Evolutionary conservation across 2,329 filamentous ascomycete genomes (phyloP).

Genomic region (Mariannaea sp.): DNA sequence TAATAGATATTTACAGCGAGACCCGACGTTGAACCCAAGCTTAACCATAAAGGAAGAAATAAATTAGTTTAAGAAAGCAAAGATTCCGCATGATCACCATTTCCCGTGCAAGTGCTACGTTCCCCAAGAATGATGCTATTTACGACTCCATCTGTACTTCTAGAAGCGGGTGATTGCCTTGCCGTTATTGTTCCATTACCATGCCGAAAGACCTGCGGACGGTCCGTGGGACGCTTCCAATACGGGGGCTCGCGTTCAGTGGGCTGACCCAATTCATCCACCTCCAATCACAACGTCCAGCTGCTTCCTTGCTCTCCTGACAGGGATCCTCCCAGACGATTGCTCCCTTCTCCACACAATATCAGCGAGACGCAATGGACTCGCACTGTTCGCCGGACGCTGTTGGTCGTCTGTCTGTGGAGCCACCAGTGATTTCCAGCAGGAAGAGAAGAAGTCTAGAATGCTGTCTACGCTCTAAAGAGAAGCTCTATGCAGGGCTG

Average conservation of each 20-base stretch:
- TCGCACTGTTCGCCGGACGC: constrained; percentile 19
- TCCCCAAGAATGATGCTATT: too few relatives aligned
- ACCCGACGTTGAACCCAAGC: too few relatives aligned
- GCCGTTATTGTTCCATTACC: constrained; percentile 2
- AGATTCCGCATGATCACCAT: too few relatives aligned
- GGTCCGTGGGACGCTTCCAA: too few relatives aligned
- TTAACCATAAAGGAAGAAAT: too few relatives aligned
- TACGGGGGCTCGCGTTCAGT: constrained; percentile 6
- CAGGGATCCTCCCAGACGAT: constrained; percentile 24
- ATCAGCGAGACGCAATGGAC: constrained; percentile 17
- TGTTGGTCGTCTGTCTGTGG: constrained; percentile 29
- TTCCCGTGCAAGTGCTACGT: too few relatives aligned
- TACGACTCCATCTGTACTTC: too few relatives aligned
- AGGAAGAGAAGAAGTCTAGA: constrained; percentile 36
- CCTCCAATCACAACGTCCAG: constrained; percentile 6
- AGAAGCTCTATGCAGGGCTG: constrained; percentile 18
- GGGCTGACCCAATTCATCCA: constrained; percentile 8
- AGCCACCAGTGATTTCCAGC: constrained; percentile 19
- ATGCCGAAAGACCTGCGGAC: neutral
- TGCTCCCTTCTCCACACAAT: constrained; percentile 13
- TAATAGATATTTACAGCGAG: too few relatives aligned
- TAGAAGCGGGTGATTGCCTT: too few relatives aligned
- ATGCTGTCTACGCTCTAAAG: constrained; percentile 24
- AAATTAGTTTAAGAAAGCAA: too few relatives aligned
- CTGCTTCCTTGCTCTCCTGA: constrained; percentile 32